Evolutionary conservation across 257 asterid species (phyloP), one percentile per base, ranked within the genome.

Genomic region (Fraxinus americana): DNA sequence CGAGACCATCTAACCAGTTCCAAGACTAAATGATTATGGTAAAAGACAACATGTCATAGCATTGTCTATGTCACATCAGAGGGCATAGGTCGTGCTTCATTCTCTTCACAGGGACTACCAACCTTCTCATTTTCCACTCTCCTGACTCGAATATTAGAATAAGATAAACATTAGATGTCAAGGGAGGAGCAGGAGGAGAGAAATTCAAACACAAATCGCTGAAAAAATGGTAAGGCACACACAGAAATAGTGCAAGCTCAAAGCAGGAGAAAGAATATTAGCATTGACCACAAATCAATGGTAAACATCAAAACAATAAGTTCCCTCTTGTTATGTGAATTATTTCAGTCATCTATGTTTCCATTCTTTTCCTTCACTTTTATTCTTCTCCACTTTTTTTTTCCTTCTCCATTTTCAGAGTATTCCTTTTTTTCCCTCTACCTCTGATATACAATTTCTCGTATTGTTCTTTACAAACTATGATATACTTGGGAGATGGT

Each of bases 401-500:
- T 7, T 7, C 67, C n/a, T 32, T 67, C 59, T 12, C 1, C 77
- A 14, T 67, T 70, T 78, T 80, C 71, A 29, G n/a, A 25, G 57
- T 32, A 12, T 72, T 30, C 39, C 34, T 34, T 67, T 32, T 57
- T 57, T 70, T n/a, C 50, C 50, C 71, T 65, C 43, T 63, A 59
- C 30, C 73, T 61, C 48, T 52, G 57, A 67, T 45, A 66, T 45
- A 78, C 74, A 78, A 72, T 52, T 63, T 72, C 36, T 12, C 75
- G n/a, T 27, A n/a, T n/a, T 43, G 27, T 45, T 65, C 27, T 78
- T 35, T 73, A 78, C 77, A 63, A 78, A 14, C 81, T 78, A 84
- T 35, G 52, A 66, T 73, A 73, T 21, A 38, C 71, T 72, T 23
- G 85, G 87, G 69, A 87, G 83, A 77, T 84, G 88, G 79, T 82